These are phyloP conservation scores for Trypanosoma lewisi DNA, from an alignment of 208 protist species.

Conservation along the genomic window DNA sequence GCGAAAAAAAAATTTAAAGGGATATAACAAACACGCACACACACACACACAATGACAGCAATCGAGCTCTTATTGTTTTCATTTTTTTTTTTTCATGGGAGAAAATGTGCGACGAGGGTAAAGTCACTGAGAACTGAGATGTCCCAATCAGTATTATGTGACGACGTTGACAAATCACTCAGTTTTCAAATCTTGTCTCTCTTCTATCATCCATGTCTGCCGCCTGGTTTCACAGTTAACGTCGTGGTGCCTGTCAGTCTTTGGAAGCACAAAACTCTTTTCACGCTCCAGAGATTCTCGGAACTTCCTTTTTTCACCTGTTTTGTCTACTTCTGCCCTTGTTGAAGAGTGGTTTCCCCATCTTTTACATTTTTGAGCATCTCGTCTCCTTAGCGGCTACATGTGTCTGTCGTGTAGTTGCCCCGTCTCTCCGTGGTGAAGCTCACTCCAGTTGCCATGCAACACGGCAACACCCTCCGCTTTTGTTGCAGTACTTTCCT, in stretches of 20 bases:
- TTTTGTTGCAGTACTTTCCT: neutral
- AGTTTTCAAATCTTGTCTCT: slow-evolving; percentile 12
- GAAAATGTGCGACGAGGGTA: no score
- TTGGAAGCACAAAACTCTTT: slow-evolving; percentile 19
- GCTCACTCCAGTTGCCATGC: slow-evolving; percentile 25
- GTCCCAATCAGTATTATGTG: neutral
- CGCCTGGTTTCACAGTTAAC: slow-evolving; percentile 25
- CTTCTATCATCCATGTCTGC: slow-evolving; percentile 20
- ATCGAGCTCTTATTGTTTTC: neutral
- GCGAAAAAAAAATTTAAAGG: neutral
- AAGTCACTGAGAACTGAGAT: no score
- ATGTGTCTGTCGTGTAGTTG: slow-evolving; percentile 20
- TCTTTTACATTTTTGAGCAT: slow-evolving; percentile 13
- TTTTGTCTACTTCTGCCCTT: neutral
- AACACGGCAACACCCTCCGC: neutral
- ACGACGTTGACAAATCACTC: neutral
- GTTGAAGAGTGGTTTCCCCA: neutral
- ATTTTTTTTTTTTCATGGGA: slow-evolving; percentile 13
- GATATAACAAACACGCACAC: neutral
- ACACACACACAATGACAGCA: slow-evolving; percentile 11
- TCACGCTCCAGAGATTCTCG: slow-evolving; percentile 13
- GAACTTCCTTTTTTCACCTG: slow-evolving; percentile 5
- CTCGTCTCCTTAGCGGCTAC: slow-evolving; percentile 21
- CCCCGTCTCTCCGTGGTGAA: slow-evolving; percentile 16
- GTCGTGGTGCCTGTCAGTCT: slow-evolving; percentile 17